Conservation (phyloP, 192 early-diverging fungal genomes). For the Tieghemiomyces parasiticus region DNA sequence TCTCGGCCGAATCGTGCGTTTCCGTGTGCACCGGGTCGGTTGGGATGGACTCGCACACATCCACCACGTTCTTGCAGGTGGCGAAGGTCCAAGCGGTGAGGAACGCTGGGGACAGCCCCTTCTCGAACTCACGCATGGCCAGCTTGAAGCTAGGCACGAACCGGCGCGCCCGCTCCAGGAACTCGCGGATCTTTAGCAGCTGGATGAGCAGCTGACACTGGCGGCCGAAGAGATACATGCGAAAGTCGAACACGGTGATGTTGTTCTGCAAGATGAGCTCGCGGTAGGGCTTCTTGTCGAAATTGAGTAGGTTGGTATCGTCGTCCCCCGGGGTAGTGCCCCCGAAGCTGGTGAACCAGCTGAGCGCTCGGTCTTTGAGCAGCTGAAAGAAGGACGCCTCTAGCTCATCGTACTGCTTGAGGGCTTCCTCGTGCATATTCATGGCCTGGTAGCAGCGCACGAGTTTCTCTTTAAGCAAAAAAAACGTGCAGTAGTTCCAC, state of each 20-base stretch:
- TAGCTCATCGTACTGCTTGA: constrained; percentile 93
- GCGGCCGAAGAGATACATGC: constrained; percentile 88
- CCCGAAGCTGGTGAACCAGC: constrained; percentile 92
- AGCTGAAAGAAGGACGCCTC: constrained; percentile 92
- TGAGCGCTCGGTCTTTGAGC: constrained; percentile 60
- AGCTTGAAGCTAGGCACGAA: constrained; percentile 20
- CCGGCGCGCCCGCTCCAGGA: constrained; percentile 20
- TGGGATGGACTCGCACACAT: constrained; percentile 25
- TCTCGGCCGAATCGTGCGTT: constrained; percentile 8
- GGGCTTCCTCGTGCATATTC: constrained; percentile 73
- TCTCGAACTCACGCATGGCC: constrained; percentile 21
- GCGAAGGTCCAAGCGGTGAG: constrained; percentile 27
- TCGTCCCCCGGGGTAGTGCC: constrained; percentile 78
- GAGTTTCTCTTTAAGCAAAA: constrained; percentile 86
- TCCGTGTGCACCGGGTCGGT: constrained; percentile 11
- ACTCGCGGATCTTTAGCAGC: constrained; percentile 30
- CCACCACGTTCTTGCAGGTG: constrained; percentile 27
- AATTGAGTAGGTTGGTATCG: constrained; percentile 61
- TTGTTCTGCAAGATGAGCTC: constrained; percentile 80
- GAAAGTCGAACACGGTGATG: constrained; percentile 91
- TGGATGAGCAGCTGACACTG: constrained; percentile 67
- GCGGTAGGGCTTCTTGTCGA: constrained; percentile 66
- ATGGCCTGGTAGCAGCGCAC: constrained; percentile 76
- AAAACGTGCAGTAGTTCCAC: constrained; percentile 98
- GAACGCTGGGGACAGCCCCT: constrained; percentile 21